phyloP scores from a whole-genome alignment of 192 early-diverging fungal species.

The Coemansia pectinata region DNA sequence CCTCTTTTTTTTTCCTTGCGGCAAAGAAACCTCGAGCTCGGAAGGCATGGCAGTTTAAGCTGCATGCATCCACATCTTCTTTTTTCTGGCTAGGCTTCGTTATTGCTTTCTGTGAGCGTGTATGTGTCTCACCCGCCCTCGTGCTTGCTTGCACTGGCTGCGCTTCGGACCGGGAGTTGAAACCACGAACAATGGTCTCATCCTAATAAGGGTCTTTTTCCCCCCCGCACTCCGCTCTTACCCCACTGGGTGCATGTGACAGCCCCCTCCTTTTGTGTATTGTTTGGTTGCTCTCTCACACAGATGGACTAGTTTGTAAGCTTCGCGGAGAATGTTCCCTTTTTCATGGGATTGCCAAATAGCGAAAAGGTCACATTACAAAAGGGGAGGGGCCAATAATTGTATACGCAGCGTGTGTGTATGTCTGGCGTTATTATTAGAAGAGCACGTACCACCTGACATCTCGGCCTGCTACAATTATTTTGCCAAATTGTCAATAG shows the following conservation, averaged over 20 bases:
- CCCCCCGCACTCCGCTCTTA: background rate
- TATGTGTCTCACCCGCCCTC: background rate
- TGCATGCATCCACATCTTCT: background rate
- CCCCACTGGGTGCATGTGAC: background rate
- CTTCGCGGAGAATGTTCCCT: background rate
- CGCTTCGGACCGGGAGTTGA: background rate
- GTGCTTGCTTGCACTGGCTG: background rate
- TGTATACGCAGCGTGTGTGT: background rate
- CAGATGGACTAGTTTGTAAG: background rate
- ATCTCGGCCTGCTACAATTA: background rate
- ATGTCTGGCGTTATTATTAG: background rate
- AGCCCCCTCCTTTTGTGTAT: background rate
- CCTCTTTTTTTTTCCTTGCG: background rate
- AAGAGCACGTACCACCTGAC: background rate
- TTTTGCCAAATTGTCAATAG: background rate
- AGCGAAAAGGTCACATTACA: background rate
- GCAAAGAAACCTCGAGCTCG: background rate
- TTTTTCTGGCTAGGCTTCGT: background rate
- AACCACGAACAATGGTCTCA: conserved; percentile 1
- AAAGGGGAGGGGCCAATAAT: background rate
- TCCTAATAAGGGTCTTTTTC: background rate
- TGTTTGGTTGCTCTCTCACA: background rate
- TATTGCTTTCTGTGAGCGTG: background rate
- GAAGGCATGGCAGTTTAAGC: background rate
- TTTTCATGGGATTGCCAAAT: background rate